Evolutionary conservation across 179 eudicot species (phyloP).

Genomic region (Carnegiea gigantea): DNA sequence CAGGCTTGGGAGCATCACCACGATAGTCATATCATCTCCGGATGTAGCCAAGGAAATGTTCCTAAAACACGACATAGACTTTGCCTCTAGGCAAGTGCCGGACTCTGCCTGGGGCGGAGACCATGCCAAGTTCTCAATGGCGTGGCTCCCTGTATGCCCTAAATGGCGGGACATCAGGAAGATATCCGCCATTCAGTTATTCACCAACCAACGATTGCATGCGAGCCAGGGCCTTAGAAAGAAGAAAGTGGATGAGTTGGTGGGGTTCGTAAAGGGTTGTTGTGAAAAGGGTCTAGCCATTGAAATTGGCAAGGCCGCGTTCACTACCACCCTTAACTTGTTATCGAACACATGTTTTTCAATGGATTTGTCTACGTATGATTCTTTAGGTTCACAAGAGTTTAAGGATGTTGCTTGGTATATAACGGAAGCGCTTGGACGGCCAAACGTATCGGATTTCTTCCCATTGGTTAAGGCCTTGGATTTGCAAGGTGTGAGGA

Average conservation of each 20-base stretch:
- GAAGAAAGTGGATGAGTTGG: slow-evolving; percentile 6
- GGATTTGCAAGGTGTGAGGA: slow-evolving; percentile 9
- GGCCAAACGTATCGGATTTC: slow-evolving; percentile 13
- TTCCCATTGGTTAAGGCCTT: slow-evolving; percentile 6
- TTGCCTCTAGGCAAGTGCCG: not conserved
- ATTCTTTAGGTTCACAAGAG: not conserved
- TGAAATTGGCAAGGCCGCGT: slow-evolving; percentile 1
- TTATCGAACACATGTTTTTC: slow-evolving; percentile 6
- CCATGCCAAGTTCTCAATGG: not conserved
- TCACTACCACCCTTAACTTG: slow-evolving; percentile 8
- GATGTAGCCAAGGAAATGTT: slow-evolving; percentile 14
- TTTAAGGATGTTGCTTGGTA: slow-evolving; percentile 6
- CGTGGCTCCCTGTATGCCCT: not conserved
- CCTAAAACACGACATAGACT: not conserved
- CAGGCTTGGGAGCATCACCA: slow-evolving; percentile 6
- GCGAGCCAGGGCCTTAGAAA: not conserved
- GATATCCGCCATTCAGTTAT: not conserved
- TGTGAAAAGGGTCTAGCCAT: not conserved
- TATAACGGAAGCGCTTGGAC: not conserved
- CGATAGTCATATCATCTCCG: slow-evolving; percentile 12
- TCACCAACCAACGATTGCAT: slow-evolving; percentile 3
- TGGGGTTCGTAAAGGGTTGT: not conserved
- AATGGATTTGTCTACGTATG: not conserved
- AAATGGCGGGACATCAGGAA: not conserved
- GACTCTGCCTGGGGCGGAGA: not conserved